phyloP scores from a whole-genome alignment of 345 rosid genomes.

The Acer campestre region DNA sequence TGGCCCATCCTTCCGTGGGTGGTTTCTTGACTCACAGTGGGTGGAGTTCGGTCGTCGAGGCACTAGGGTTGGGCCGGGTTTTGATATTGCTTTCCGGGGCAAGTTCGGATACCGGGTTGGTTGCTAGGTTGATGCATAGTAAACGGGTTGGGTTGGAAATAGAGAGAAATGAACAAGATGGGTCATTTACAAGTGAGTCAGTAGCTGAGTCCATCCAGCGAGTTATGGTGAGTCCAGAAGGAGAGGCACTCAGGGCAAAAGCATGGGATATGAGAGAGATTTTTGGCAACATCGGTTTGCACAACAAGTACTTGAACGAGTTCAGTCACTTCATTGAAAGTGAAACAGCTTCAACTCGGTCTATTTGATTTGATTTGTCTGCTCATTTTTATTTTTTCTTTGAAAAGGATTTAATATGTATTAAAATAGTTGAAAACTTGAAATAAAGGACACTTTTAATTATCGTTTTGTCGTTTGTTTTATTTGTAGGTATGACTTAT shows the following conservation, averaged over 20 bases:
- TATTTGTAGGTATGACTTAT: no score
- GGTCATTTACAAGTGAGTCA: conserved; percentile 21
- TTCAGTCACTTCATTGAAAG: conserved; percentile 17
- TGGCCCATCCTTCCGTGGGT: conserved; percentile 27
- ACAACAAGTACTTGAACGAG: conserved; percentile 8
- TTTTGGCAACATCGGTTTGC: conserved; percentile 3
- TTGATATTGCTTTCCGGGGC: conserved; percentile 17
- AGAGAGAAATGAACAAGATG: conserved; percentile 23
- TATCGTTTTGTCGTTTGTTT: no score
- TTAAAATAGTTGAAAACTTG: no score
- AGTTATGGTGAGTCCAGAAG: conserved; percentile 24
- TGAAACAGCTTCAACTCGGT: neutral
- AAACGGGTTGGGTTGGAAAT: conserved; percentile 21
- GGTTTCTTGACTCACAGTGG: conserved; percentile 38
- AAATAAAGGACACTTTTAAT: no score
- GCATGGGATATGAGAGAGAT: conserved; percentile 25
- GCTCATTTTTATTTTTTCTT: no score
- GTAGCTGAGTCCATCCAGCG: conserved; percentile 24
- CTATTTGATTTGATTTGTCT: neutral
- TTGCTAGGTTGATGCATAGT: conserved; percentile 16
- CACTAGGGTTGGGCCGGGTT: conserved; percentile 19
- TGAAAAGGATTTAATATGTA: no score
- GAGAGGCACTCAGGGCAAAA: conserved; percentile 14
- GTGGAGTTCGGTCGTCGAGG: conserved; percentile 31
- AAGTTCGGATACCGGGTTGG: conserved; percentile 22